Base-by-base conservation (phyloP, 1,284 basidiomycete species). In the Ustilago curta region DNA sequence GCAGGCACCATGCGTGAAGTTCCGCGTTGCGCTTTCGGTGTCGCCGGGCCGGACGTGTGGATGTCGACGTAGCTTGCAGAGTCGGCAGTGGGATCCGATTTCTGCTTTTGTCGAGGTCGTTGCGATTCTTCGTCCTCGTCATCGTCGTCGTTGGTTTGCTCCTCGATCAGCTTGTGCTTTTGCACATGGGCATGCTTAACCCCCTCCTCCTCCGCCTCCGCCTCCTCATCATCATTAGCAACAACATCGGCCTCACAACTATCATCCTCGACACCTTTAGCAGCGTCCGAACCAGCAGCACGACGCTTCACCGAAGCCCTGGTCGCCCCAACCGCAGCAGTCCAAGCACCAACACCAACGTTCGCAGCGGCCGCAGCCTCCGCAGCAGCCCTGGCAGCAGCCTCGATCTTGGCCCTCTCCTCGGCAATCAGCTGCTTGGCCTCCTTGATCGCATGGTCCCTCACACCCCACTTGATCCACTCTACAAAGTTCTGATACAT, bases 401-500 rank as follows among this genome's bases (percentile, higher is more conserved):
- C 55, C 37, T 49, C 56, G 21, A 56, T 47, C 45, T 64, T 59
- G 8, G 63, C 66, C 35, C 48, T 45, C 53, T 77, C 77, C n/a
- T 54, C 45, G 4, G 44, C 71, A 16, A 74, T 51, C 31, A 59
- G 12, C 56, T 49, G 42, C 40, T 45, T 62, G 5, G 65, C 70
- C 47, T 75, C 60, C 42, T 61, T 70, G 31, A 69, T 44, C 5
- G 71, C 64, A 12, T 71, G 50, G 21, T 81, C 77, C 27, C 74
- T 67, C 35, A 78, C 72, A 7, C 81, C 76, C 82, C 82, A 83
- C 32, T 75, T 76, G 55, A 83, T 59, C 83, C 83, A 84, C 42
- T 78, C 74, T 47, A 69, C 63, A 52, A 76, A 77, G 50, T 82
- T 97, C 80, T 94, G 89, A 84, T 97, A 95, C 91, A 99, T 92